Evolutionary conservation across 441 rosid species (phyloP).

Genomic region (Macaranga tanarius): DNA sequence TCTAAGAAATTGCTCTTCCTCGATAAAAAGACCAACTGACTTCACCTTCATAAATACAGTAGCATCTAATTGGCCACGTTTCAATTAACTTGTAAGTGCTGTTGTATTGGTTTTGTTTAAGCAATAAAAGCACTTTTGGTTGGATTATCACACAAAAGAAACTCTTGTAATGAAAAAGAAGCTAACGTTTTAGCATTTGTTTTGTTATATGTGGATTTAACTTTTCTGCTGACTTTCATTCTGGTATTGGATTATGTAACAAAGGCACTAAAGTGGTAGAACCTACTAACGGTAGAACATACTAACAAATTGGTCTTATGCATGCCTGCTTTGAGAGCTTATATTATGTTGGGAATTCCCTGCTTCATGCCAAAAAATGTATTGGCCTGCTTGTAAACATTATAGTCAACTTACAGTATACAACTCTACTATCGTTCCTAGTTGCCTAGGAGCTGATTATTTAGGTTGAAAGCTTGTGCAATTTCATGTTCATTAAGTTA

Average conservation of each 20-base stretch:
- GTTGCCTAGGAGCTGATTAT: neutral
- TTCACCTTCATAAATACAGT: neutral
- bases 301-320: neutral
- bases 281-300: too few species aligned
- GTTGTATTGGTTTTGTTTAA: too few species aligned
- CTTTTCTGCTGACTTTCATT: neutral
- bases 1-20: neutral
- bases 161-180: too few species aligned
- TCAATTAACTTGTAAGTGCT: too few species aligned
- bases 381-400: neutral
- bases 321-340: neutral
- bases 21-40: neutral
- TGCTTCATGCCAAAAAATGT: neutral
- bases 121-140: too few species aligned
- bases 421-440: neutral
- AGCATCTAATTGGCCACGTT: neutral
- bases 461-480: slow-evolving; percentile 5
- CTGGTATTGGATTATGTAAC: neutral
- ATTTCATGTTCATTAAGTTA: neutral
- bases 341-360: slow-evolving; percentile 5
- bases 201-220: neutral
- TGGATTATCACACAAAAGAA: too few species aligned
- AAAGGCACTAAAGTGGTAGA: neutral
- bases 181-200: too few species aligned
- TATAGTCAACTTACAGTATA: neutral